Evolutionary conservation across 2,329 filamentous ascomycete genomes (phyloP), one percentile per base, ranked within the genome.

Genomic region (Colletotrichum destructivum): DNA sequence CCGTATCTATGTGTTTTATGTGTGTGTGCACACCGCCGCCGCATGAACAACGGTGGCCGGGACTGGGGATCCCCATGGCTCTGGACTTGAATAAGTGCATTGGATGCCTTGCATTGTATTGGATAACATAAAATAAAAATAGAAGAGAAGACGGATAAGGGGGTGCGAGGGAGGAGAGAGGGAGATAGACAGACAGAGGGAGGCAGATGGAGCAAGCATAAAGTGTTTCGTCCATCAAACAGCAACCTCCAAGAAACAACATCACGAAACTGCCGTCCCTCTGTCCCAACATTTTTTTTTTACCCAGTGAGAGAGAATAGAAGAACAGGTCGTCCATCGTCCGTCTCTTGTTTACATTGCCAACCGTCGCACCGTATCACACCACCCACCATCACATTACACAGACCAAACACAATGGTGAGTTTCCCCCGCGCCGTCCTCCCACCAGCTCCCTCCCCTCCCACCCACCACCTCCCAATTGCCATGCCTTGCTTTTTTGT

Each of bases 381-480:
- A 47, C 38, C 47, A 60, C 46, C 26, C 38, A 38, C 35, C 35
- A 11, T 11, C 8, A 21, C 61, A 70, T 68, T 64, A 62, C 67
- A 69, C 74, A 66, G 66, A 63, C 64, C 72, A 81, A 38, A 76
- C 73, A 80, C 76, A 79, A 82, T 82, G 81, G 81, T 82, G 78
- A 82, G 81, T 82, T 49, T 31, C 31, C n/a, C 61, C 52, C 52
- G 51, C 35, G 18, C 46, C n/a, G 3, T 63, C 49, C 38, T 35
- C 21, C 49, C 38, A 35, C 35, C 35, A 11, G 31, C 31, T 35
- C 6, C 23, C 13, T 57, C 13, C 13, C 51, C 21, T 44, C n/a
- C 46, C 23, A 23, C 23, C 23, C 38, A 18, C n/a, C 15, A 21
- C 35, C 68, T 55, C 40, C 55, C 40, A 23, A 59, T 68, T 55